Conservation (phyloP, 805 yeast species). For the Zygotorulaspora danielsina region DNA sequence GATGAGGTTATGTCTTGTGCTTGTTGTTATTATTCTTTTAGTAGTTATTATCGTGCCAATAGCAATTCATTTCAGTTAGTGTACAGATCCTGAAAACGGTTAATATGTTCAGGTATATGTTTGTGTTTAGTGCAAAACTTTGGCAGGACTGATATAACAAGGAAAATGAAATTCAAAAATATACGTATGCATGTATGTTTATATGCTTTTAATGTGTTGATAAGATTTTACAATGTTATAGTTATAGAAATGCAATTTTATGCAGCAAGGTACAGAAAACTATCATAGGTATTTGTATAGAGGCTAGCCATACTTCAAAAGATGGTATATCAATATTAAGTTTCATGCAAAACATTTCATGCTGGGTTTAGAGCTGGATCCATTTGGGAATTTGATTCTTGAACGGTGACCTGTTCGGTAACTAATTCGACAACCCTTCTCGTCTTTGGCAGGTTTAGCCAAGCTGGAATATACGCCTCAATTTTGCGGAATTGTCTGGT, state of each 20-base stretch:
- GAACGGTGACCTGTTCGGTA: slow-evolving; percentile 74
- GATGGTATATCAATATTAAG: too few species aligned
- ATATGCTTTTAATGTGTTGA: slow-evolving; percentile 1
- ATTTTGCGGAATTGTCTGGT: slow-evolving; percentile 75
- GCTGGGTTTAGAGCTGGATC: slow-evolving; percentile 1
- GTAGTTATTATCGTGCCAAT: slow-evolving; percentile 90
- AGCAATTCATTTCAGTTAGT: slow-evolving; percentile 74
- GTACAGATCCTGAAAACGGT: slow-evolving; percentile 6
- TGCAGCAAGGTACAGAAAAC: not conserved
- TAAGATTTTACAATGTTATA: not conserved
- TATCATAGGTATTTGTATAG: too few species aligned
- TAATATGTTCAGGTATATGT: slow-evolving; percentile 1
- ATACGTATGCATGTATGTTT: slow-evolving; percentile 1
- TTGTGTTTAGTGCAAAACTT: not conserved
- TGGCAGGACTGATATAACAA: slow-evolving; percentile 4
- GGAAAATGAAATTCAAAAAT: too few species aligned
- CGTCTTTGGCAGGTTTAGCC: slow-evolving; percentile 84
- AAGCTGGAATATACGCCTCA: slow-evolving; percentile 91
- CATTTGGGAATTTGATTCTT: slow-evolving; percentile 38
- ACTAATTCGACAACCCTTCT: slow-evolving; percentile 86
- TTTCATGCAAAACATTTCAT: too few species aligned
- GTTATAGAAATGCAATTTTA: not conserved
- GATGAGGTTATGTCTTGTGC: slow-evolving; percentile 86
- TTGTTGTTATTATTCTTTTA: slow-evolving; percentile 71
- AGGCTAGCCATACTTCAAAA: too few species aligned